phyloP scores from a whole-genome alignment of 352 stramenopile species.

The Globisporangium orthogonon region DNA sequence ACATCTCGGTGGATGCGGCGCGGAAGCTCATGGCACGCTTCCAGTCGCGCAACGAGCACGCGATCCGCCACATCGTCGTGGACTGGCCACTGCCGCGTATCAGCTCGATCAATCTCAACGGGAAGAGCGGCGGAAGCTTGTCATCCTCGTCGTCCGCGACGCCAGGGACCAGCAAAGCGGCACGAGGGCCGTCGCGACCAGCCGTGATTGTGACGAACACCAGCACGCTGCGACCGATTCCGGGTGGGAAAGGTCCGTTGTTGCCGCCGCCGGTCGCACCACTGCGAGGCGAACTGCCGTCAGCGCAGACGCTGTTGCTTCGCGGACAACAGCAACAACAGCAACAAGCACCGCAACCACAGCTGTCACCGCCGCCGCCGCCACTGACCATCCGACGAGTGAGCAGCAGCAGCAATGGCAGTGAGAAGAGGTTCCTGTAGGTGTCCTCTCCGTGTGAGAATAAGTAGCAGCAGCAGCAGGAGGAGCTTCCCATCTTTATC shows the following conservation, averaged over 20 bases:
- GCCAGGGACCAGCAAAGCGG: neutral
- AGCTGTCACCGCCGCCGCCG: too few relatives aligned
- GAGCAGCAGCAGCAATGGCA: neutral
- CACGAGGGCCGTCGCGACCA: conserved; percentile 3
- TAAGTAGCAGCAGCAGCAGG: too few relatives aligned
- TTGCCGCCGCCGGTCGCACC: conserved; percentile 6
- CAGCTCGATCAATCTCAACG: conserved; percentile 4
- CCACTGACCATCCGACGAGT: neutral
- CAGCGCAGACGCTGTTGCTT: conserved; percentile 10
- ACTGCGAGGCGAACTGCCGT: neutral
- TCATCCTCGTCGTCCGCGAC: neutral
- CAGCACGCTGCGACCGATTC: neutral
- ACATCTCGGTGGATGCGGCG: conserved; percentile 49
- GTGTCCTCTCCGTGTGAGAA: too few relatives aligned
- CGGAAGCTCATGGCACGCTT: conserved; percentile 39
- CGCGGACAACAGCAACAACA: conserved; percentile 10
- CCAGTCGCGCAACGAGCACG: conserved; percentile 43
- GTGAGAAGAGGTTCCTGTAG: neutral
- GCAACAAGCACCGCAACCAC: too few relatives aligned
- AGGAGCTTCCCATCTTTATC: neutral
- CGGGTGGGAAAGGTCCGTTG: neutral
- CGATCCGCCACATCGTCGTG: conserved; percentile 39
- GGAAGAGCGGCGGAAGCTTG: neutral
- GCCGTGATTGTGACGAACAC: conserved; percentile 9
- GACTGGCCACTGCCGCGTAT: conserved; percentile 29